phyloP scores from a whole-genome alignment of 2,329 filamentous ascomycete species.

The Diplodia seriata region DNA sequence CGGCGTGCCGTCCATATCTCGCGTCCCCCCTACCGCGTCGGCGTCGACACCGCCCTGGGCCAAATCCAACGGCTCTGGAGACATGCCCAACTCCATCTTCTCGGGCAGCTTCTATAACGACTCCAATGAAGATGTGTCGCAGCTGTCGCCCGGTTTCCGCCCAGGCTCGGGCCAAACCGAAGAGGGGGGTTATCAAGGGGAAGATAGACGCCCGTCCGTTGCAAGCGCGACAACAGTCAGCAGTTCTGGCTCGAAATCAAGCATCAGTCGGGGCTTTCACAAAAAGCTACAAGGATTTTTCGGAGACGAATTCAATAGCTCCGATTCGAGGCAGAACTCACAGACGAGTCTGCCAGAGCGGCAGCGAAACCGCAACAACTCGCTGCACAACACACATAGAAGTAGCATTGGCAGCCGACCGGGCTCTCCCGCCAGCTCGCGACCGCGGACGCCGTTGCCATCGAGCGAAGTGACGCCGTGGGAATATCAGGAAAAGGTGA shows the following conservation, averaged over 20 bases:
- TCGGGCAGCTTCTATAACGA: conserved; percentile 72
- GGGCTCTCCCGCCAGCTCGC: conserved; percentile 75
- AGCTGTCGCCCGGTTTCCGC: conserved; percentile 74
- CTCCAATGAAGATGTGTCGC: conserved; percentile 72
- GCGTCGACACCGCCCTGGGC: conserved; percentile 63
- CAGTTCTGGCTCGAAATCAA: conserved; percentile 80
- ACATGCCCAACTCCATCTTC: conserved; percentile 55
- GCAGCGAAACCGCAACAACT: conserved; percentile 79
- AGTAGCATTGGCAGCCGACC: conserved; percentile 61
- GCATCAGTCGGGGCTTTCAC: conserved; percentile 70
- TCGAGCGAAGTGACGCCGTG: conserved; percentile 97
- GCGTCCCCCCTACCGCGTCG: conserved; percentile 65
- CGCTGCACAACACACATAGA: conserved; percentile 69
- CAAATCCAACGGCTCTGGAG: conserved; percentile 43
- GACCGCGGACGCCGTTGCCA: conserved; percentile 83
- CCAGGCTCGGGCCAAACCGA: conserved; percentile 60
- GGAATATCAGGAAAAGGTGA: conserved; percentile 86
- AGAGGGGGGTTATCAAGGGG: conserved; percentile 57
- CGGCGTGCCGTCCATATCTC: conserved; percentile 63
- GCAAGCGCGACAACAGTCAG: conserved; percentile 87
- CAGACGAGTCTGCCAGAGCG: conserved; percentile 68
- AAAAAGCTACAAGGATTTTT: conserved; percentile 92
- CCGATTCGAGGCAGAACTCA: conserved; percentile 69
- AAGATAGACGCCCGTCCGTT: conserved; percentile 83
- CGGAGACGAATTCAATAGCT: conserved; percentile 82